Base-by-base conservation (phyloP, 2,329 filamentous ascomycete genomes). In the Colletotrichum chlorophyti region DNA sequence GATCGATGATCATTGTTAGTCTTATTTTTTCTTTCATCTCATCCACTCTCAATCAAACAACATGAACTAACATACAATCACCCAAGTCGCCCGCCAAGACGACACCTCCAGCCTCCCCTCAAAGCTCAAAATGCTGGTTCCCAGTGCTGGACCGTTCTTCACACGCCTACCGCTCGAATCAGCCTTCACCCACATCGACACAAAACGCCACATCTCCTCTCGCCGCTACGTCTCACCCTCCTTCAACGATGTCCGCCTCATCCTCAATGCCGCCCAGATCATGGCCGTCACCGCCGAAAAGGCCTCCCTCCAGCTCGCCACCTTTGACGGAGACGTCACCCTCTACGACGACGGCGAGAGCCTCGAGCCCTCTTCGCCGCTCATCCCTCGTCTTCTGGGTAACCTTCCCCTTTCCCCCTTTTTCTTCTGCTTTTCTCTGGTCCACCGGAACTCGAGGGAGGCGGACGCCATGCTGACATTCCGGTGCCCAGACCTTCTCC, bases 251-350 rank as follows among this genome's bases (percentile, higher is more conserved):
- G 87, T 99, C 58, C 88, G 95, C 2, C 82, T 97, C 21, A 90
- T 96, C 48, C 85, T 99, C 65, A 99, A 99, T 76, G 95, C 95
- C 34, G 93, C 95, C 15, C 95, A 99, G 75, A 82, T 94, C 60
- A 93, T 97, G 88, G 92, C 91, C 34, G 85, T 98, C n/a, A 89
- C 92, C 14, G 37, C 42, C 46, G 12, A 15, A 21, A 23, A 80
- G 40, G 88, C 90, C 19, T 83, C 86, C 5, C 82, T 97, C 8
- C 87, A 95, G 65, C 83, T 99, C 4, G 89, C 96, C 51, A 99
- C 95, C 0, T 99, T 99, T 71, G 95, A 99, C 73, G 95, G 95
- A 74, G 95, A 99, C 74, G 93, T 99, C 47, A 99, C 95, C 1
- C 82, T 99, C 19, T 99, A 99, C 72, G 90, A 93, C 55, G 91